Evolutionary conservation across 495 filamentous ascomycete species (phyloP).

Genomic region (Aspergillus conjunctus): DNA sequence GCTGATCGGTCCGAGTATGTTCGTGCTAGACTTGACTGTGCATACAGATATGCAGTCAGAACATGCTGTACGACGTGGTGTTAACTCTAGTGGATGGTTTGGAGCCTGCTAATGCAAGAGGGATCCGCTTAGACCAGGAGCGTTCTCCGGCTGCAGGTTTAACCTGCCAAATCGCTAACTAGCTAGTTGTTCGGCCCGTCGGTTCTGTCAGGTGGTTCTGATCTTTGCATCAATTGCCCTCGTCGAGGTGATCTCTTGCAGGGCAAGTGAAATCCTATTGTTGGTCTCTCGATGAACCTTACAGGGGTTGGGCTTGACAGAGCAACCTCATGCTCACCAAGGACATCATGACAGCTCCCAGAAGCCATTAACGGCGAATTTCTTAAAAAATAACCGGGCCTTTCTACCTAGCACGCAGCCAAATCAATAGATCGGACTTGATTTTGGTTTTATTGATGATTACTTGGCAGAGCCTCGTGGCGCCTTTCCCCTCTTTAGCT

Average conservation of each 20-base stretch:
- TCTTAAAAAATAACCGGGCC: no score
- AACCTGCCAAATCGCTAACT: neutral
- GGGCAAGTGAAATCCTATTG: conserved; percentile 3
- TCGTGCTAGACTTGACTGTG: conserved; percentile 18
- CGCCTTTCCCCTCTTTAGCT: no score
- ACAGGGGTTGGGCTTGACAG: neutral
- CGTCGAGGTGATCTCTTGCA: conserved; percentile 7
- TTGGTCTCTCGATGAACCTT: neutral
- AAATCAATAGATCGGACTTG: no score
- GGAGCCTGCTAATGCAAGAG: conserved; percentile 9
- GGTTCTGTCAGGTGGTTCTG: conserved; percentile 7
- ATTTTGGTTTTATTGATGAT: no score
- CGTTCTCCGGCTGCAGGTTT: neutral
- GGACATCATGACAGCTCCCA: neutral
- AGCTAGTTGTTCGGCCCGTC: conserved; percentile 7
- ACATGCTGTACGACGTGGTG: conserved; percentile 21
- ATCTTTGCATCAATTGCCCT: conserved; percentile 3
- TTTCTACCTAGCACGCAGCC: no score
- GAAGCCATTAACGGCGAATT: neutral
- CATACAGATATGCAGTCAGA: conserved; percentile 14
- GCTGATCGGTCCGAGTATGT: neutral
- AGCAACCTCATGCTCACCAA: neutral
- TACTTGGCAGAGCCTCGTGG: no score
- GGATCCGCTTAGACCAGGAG: neutral
- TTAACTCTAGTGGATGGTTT: neutral